Evolutionary conservation across 2,329 filamentous ascomycete species (phyloP).

Genomic region (Rutstroemia sydowiana): DNA sequence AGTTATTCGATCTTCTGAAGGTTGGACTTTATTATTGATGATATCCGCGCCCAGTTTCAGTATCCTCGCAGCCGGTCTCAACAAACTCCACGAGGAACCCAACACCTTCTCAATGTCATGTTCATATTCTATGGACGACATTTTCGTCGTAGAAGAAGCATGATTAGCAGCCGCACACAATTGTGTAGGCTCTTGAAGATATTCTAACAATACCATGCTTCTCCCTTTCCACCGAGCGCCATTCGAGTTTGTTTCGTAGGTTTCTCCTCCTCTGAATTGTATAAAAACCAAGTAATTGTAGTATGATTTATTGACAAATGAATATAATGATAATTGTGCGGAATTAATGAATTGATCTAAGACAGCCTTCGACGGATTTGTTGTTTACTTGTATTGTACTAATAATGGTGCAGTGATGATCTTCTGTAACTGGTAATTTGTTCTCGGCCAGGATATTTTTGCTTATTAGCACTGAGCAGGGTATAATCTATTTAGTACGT

Average conservation of each 20-base stretch:
- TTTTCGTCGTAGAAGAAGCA: neutral
- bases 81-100: conserved; percentile 16
- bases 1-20: conserved; percentile 25
- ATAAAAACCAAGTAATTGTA: neutral
- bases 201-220: conserved; percentile 26
- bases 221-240: conserved; percentile 6
- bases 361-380: too few relatives aligned
- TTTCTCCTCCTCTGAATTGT: too few relatives aligned
- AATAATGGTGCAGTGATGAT: too few relatives aligned
- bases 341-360: too few relatives aligned
- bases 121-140: neutral
- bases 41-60: conserved; percentile 21
- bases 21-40: conserved; percentile 24
- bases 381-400: too few relatives aligned
- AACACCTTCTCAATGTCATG: neutral
- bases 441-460: too few relatives aligned
- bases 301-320: neutral
- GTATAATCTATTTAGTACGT: too few relatives aligned
- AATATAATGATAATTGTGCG: too few relatives aligned
- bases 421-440: too few relatives aligned
- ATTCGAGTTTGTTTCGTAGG: conserved; percentile 5
- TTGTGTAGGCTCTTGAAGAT: conserved; percentile 18
- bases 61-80: conserved; percentile 22
- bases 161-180: conserved; percentile 17
- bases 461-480: too few relatives aligned